Conservation (phyloP, 805 yeast genomes). For the Candida boleticola region DNA sequence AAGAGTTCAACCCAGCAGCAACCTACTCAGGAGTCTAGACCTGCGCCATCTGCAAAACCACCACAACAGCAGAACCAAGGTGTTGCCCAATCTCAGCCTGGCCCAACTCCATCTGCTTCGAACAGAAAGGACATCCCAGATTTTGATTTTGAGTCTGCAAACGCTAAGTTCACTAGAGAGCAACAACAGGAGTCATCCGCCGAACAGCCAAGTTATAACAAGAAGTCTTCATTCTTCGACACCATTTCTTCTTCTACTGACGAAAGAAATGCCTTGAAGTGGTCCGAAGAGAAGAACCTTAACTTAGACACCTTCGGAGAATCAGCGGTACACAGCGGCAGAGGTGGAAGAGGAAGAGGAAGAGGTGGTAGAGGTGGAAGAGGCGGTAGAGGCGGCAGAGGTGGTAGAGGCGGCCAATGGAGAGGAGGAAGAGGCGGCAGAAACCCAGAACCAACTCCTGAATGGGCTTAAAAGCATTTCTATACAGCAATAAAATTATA, state of each 20-base stretch:
- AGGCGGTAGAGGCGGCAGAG: slow-evolving; percentile 9
- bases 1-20: slow-evolving; percentile 6
- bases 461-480: slow-evolving; percentile 26
- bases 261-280: slow-evolving; percentile 50
- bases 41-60: slow-evolving; percentile 6
- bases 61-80: slow-evolving; percentile 4
- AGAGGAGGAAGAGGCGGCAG: slow-evolving; percentile 17
- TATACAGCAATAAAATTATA: slow-evolving; percentile 3
- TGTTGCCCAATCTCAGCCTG: slow-evolving; percentile 11
- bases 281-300: slow-evolving; percentile 70
- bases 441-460: slow-evolving; percentile 22
- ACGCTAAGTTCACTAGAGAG: slow-evolving; percentile 66
- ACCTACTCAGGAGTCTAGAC: slow-evolving; percentile 5
- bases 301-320: slow-evolving; percentile 87
- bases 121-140: slow-evolving; percentile 27
- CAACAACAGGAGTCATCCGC: slow-evolving; percentile 29
- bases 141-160: slow-evolving; percentile 73
- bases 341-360: slow-evolving; percentile 45
- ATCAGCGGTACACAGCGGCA: slow-evolving; percentile 45
- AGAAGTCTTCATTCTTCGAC: slow-evolving; percentile 85
- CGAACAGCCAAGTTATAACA: slow-evolving; percentile 54
- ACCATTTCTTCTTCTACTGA: slow-evolving; percentile 68
- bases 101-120: slow-evolving; percentile 10
- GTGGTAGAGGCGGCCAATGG: slow-evolving; percentile 17
- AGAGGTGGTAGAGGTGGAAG: slow-evolving; percentile 45